Evolutionary conservation across 352 stramenopile species (phyloP).

Genomic region (Pythium myriotylum): DNA sequence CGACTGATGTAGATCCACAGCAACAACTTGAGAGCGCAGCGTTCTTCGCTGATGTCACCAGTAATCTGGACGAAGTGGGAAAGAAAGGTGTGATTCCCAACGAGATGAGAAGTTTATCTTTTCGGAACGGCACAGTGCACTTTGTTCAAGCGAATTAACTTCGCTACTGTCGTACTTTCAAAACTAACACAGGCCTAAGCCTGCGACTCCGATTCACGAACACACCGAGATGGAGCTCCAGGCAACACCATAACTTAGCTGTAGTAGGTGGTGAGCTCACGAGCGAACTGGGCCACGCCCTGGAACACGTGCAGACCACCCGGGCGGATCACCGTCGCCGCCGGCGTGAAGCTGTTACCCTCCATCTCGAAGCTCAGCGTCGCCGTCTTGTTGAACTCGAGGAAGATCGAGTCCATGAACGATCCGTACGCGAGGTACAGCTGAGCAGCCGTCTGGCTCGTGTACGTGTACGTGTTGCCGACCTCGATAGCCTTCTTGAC

Average conservation of each 20-base stretch:
- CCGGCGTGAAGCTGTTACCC: conserved; percentile 28
- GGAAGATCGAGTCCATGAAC: conserved; percentile 39
- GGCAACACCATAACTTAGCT: conserved; percentile 15
- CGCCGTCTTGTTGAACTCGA: conserved; percentile 33
- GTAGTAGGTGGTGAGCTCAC: conserved; percentile 28
- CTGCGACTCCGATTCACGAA: too few species aligned
- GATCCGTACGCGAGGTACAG: conserved; percentile 39
- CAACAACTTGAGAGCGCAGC: too few species aligned
- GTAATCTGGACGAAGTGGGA: too few species aligned
- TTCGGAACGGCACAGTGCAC: too few species aligned
- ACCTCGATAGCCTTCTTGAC: conserved; percentile 33
- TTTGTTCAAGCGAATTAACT: too few species aligned
- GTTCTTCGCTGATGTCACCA: too few species aligned
- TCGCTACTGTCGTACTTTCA: too few species aligned
- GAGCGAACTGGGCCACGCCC: conserved; percentile 30
- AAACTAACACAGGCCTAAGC: too few species aligned
- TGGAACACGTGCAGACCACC: conserved; percentile 31
- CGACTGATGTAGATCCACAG: too few species aligned
- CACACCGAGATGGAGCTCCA: too few species aligned
- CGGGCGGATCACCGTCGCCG: conserved; percentile 28
- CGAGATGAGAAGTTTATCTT: too few species aligned
- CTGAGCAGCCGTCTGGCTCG: conserved; percentile 22
- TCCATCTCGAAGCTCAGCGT: conserved; percentile 39
- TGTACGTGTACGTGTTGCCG: conserved; percentile 27
- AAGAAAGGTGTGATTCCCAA: too few species aligned